Conservation (phyloP, 2,329 filamentous ascomycete species). For the Paraconiothyrium sp. region DNA sequence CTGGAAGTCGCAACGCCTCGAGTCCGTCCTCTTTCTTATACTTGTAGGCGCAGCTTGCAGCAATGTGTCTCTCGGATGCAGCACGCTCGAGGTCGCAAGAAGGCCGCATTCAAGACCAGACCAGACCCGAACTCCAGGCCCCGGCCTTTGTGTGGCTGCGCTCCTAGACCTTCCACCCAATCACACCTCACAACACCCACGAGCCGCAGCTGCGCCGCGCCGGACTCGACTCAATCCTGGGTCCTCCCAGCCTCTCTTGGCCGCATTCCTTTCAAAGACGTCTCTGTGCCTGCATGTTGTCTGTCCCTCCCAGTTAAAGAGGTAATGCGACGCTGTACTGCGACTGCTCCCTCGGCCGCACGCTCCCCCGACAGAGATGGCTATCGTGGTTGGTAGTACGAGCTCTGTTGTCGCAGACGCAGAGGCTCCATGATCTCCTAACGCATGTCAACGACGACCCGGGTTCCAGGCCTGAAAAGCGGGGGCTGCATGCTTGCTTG, state of each 20-base stretch:
- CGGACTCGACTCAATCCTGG: slow-evolving; percentile 14
- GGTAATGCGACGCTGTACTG: background rate
- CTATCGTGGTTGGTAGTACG: background rate
- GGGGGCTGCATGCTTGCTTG: slow-evolving; percentile 3
- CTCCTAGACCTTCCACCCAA: background rate
- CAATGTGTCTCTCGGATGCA: slow-evolving; percentile 18
- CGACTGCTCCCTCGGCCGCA: background rate
- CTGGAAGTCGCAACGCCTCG: background rate
- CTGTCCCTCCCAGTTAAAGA: background rate
- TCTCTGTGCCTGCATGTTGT: background rate
- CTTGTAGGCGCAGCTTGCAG: background rate
- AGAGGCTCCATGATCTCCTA: background rate
- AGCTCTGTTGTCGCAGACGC: background rate
- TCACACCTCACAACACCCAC: background rate
- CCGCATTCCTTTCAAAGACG: background rate
- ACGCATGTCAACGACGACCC: background rate
- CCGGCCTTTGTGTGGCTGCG: slow-evolving; percentile 20
- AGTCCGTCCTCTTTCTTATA: background rate
- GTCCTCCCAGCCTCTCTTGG: background rate
- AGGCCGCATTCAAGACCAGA: slow-evolving; percentile 6
- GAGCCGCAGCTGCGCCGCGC: slow-evolving; percentile 4
- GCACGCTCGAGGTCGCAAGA: slow-evolving; percentile 29
- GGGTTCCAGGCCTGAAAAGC: slow-evolving; percentile 6
- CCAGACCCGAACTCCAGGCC: slow-evolving; percentile 14
- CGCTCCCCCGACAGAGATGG: too few relatives aligned